Percentiles rank a stretch among this genome's conserved stretches.
Conservation (phyloP, 768 basidiomycete species). For the Chlorophyllum brunneum region DNA sequence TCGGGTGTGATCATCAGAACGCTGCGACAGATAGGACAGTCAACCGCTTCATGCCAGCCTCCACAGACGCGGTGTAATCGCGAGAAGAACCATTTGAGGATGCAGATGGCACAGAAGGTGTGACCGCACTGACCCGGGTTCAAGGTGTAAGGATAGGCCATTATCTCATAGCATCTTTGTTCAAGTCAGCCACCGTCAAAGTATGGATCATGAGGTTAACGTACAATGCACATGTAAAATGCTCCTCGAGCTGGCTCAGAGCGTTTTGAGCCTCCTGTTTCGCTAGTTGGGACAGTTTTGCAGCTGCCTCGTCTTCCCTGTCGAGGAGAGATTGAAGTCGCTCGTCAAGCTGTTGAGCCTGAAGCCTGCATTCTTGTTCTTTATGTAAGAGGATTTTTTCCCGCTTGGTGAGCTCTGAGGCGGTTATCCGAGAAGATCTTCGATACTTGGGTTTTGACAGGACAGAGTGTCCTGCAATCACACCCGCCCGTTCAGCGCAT, state of each 20-base stretch:
- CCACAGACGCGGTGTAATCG: slow-evolving; percentile 60
- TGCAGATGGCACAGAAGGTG: slow-evolving; percentile 64
- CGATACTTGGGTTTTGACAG: slow-evolving; percentile 10
- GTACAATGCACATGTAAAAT: slow-evolving; percentile 63
- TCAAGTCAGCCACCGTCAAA: slow-evolving; percentile 6
- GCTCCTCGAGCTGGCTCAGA: slow-evolving; percentile 55
- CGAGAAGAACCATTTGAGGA: slow-evolving; percentile 68
- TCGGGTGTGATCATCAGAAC: slow-evolving; percentile 49
- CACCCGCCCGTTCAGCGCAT: slow-evolving; percentile 1
- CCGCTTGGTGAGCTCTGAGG: slow-evolving; percentile 34
- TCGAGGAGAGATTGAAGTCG: slow-evolving; percentile 33
- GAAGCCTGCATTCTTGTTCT: slow-evolving; percentile 37
- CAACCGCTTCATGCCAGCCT: slow-evolving; percentile 62
- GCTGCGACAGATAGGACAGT: slow-evolving; percentile 65
- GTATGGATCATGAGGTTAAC: slow-evolving; percentile 19
- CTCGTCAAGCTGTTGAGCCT: slow-evolving; percentile 35
- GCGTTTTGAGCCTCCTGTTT: slow-evolving; percentile 37
- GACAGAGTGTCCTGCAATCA: background rate
- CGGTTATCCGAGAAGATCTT: slow-evolving; percentile 37
- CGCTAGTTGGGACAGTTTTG: slow-evolving; percentile 37
- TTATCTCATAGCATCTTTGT: slow-evolving; percentile 58
- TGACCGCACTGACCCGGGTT: slow-evolving; percentile 59
- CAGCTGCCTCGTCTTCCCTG: slow-evolving; percentile 38
- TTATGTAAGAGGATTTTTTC: slow-evolving; percentile 31
- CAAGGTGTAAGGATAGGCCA: slow-evolving; percentile 58